Evolutionary conservation across 1,284 basidiomycete genomes (phyloP).

Genomic region (Marasmius tenuissimus): DNA sequence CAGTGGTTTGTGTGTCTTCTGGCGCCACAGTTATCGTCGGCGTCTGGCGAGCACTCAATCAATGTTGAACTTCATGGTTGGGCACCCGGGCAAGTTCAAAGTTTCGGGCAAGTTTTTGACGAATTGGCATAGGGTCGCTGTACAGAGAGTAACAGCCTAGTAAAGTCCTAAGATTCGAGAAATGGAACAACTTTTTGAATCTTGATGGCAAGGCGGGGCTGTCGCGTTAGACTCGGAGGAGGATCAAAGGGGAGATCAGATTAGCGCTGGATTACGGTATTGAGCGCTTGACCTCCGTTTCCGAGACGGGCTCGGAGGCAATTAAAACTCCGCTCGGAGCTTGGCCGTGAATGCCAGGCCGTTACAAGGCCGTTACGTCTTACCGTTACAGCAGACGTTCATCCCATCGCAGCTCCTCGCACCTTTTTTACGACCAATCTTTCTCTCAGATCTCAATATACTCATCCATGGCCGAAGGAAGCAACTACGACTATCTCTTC

Average conservation of each 20-base stretch:
- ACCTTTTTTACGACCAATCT: constrained; percentile 8
- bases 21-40: too few species aligned
- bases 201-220: too few species aligned
- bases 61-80: neutral
- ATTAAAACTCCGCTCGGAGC: neutral
- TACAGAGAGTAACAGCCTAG: neutral
- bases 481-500: constrained; percentile 96
- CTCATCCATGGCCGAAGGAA: constrained; percentile 75
- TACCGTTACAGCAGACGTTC: neutral
- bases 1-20: too few species aligned
- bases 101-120: neutral
- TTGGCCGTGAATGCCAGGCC: neutral
- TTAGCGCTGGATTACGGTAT: too few species aligned
- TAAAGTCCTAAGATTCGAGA: neutral
- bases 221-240: too few species aligned
- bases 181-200: neutral
- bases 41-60: neutral
- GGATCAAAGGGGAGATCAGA: too few species aligned
- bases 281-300: neutral
- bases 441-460: constrained; percentile 15
- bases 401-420: constrained; percentile 1
- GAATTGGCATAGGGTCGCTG: neutral
- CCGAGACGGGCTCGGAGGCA: neutral
- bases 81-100: neutral
- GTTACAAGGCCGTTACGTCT: too few species aligned